phyloP scores from a whole-genome alignment of 2,329 filamentous ascomycete genomes.

The Huntiella moniliformis region DNA sequence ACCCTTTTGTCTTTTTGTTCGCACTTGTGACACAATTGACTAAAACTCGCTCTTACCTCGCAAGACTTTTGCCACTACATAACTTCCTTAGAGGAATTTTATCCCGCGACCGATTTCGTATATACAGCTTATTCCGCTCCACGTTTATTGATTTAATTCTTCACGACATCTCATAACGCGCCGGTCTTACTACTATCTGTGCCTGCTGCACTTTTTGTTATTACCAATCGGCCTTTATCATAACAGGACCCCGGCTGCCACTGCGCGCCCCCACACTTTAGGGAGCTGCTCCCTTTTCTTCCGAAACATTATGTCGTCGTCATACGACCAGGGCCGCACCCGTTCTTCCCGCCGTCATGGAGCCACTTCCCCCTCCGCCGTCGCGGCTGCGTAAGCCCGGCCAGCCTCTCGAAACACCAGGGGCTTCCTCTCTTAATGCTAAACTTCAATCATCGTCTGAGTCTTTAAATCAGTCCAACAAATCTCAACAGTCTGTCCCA shows the following conservation, averaged over 20 bases:
- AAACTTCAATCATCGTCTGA: not conserved
- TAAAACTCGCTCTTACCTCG: too few relatives aligned
- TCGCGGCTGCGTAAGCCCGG: slow-evolving; percentile 12
- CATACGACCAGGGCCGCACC: slow-evolving; percentile 12
- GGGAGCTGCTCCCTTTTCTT: slow-evolving; percentile 7
- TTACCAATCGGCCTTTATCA: not conserved
- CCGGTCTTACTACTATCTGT: not conserved
- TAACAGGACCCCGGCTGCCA: slow-evolving; percentile 7
- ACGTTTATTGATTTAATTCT: not conserved
- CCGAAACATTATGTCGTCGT: slow-evolving; percentile 12
- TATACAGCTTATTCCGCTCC: not conserved
- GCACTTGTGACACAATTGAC: too few relatives aligned
- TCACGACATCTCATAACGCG: not conserved
- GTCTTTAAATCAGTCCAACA: not conserved
- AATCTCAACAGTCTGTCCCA: not conserved
- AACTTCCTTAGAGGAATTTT: not conserved
- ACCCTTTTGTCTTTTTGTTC: too few relatives aligned
- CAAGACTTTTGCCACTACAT: too few relatives aligned
- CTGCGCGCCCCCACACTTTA: slow-evolving; percentile 6
- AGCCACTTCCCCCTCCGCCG: slow-evolving; percentile 12
- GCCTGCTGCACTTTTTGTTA: not conserved
- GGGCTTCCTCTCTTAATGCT: not conserved
- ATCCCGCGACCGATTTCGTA: not conserved
- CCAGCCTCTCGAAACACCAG: slow-evolving; percentile 10
- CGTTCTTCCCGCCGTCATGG: slow-evolving; percentile 11